phyloP scores from a whole-genome alignment of 2,329 filamentous ascomycete species.

The Clonostachys solani region DNA sequence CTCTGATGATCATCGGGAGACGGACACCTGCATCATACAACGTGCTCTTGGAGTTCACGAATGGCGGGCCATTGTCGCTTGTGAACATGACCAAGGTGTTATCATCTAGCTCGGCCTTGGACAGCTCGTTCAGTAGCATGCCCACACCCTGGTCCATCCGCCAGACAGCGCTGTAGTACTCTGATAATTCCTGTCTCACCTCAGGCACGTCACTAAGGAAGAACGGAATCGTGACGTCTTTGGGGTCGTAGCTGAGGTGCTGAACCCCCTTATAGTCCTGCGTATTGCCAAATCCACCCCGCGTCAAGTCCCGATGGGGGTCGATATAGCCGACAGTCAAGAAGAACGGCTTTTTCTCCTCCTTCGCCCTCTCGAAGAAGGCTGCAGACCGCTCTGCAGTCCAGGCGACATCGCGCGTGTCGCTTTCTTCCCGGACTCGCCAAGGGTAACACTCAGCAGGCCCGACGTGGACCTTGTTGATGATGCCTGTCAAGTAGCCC shows the following conservation, averaged over 20 bases:
- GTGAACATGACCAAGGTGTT: constrained; percentile 38
- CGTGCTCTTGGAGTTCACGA: constrained; percentile 47
- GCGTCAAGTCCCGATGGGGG: constrained; percentile 34
- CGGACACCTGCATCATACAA: constrained; percentile 41
- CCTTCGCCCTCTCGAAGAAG: constrained; percentile 29
- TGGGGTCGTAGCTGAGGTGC: constrained; percentile 3
- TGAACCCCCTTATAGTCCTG: not conserved
- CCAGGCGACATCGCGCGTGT: constrained; percentile 34
- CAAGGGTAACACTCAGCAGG: constrained; percentile 33
- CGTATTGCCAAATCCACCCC: constrained; percentile 37
- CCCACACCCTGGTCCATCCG: constrained; percentile 36
- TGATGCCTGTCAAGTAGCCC: constrained; percentile 39
- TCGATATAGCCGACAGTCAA: constrained; percentile 43
- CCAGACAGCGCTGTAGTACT: constrained; percentile 34
- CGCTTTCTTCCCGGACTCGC: constrained; percentile 30
- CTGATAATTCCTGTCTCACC: constrained; percentile 31
- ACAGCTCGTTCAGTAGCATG: constrained; percentile 26
- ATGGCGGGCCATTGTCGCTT: constrained; percentile 44
- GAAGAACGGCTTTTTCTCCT: constrained; percentile 28
- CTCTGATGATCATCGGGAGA: constrained; percentile 33
- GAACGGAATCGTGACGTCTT: constrained; percentile 29
- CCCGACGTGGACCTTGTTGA: constrained; percentile 44
- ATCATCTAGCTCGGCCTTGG: constrained; percentile 20
- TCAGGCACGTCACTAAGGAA: constrained; percentile 34
- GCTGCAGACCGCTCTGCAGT: constrained; percentile 27